These are phyloP conservation scores for Lizonia empirigonia DNA, from an alignment of 2,329 filamentous ascomycete genomes.

Conservation along the genomic window DNA sequence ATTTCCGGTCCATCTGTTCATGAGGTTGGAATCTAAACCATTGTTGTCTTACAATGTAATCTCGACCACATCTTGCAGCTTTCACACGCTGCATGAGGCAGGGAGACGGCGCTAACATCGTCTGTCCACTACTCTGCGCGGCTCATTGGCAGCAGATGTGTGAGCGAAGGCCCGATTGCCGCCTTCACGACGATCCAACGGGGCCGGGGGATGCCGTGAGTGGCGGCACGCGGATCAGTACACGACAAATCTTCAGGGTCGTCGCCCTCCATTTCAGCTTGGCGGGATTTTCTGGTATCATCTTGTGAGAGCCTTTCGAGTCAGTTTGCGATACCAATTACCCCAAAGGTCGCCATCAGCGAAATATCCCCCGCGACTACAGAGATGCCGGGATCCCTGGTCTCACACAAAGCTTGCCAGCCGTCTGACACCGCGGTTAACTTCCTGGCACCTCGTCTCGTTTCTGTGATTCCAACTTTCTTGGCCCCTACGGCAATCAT, in stretches of 20 bases:
- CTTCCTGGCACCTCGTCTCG: conserved; percentile 1
- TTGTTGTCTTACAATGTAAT: neutral
- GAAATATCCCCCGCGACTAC: conserved; percentile 5
- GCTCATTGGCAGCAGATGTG: conserved; percentile 7
- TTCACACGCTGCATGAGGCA: conserved; percentile 1
- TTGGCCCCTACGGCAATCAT: conserved; percentile 6
- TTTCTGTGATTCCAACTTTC: conserved; percentile 5
- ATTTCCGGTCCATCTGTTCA: neutral
- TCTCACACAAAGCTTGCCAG: neutral
- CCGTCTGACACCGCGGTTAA: neutral
- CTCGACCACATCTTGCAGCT: neutral
- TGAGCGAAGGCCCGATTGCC: conserved; percentile 10
- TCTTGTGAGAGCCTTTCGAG: neutral
- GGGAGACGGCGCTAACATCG: conserved; percentile 1
- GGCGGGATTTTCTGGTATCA: conserved; percentile 1
- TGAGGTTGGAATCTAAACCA: neutral
- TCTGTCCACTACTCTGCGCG: conserved; percentile 1
- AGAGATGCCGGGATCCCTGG: conserved; percentile 1
- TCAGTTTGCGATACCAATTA: conserved; percentile 7
- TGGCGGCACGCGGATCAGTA: conserved; percentile 3
- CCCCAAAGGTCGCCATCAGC: conserved; percentile 2
- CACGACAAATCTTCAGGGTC: conserved; percentile 2
- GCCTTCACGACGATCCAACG: conserved; percentile 1
- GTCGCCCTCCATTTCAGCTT: neutral
- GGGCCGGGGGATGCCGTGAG: conserved; percentile 1